Base-by-base conservation (phyloP, 805 yeast genomes). In the Hanseniaspora clermontiae region DNA sequence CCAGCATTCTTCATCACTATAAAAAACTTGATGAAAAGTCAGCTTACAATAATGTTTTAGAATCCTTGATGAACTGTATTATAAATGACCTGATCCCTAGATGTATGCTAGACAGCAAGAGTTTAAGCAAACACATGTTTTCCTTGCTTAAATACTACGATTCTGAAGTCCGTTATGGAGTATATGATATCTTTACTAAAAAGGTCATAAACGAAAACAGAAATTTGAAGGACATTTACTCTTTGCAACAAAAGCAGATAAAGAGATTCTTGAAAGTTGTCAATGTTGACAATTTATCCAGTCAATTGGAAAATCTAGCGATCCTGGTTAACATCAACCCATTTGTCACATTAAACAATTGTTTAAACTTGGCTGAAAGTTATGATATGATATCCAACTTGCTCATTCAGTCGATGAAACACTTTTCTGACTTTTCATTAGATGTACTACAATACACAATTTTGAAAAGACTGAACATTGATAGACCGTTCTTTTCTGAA, bases 311-410 rank as follows among this genome's bases (percentile, higher is more conserved):
- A 59, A 74, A 79, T 48, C 70, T 91, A 27, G 84, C 95, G 0
- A 81, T 82, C 60, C 74, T 87, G 12, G 77, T 89, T 20, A 82
- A 80, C 58, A 70, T 84, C 1, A 87, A 87, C 65, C 97, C 97
- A 1, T 65, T 89, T 19, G 84, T 95, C 1, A 80, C 89, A 14
- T 78, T 90, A 46, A 70, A 78, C 24, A 82, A 86, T 0, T 76
- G 87, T 48, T 74, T 90, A 11, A 80, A 80, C 48, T 96, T 88
- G 64, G 80, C 91, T 60, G 97, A 91, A 68, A 87, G 93, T 71
- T 91, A 91, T 65, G 95, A 85, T 64, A 91, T 91, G 64, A 77
- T 91, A 60, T 84, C 83, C 47, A 81, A 80, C 40, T 73, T 91
- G 57, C 81, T 91, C 7, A 89, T 87, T 10, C 83, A 83, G 49